Evolutionary conservation across 495 filamentous ascomycete species (phyloP).

Genomic region (Lasiosphaeriaceae sp.): DNA sequence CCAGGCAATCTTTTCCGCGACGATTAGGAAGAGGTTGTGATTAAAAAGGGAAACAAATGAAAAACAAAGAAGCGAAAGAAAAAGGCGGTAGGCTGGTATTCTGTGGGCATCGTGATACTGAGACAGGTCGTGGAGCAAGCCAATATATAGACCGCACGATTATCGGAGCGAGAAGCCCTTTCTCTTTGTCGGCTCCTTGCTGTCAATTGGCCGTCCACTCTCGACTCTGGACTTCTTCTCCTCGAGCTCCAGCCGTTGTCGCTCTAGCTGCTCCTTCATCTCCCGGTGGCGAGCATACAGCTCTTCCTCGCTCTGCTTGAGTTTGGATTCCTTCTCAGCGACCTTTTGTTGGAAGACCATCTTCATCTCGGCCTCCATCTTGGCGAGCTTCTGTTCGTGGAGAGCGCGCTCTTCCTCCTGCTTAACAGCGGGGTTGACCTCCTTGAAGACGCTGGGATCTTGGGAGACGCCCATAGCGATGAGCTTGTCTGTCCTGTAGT

Average conservation of each 20-base stretch:
- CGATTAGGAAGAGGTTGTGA: constrained; percentile 44
- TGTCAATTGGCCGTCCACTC: constrained; percentile 89
- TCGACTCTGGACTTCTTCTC: constrained; percentile 95
- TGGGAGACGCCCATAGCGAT: constrained; percentile 96
- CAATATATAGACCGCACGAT: constrained; percentile 24
- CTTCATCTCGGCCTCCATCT: constrained; percentile 99
- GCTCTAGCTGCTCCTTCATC: constrained; percentile 99
- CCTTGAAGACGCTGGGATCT: constrained; percentile 98
- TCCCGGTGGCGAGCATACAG: constrained; percentile 94
- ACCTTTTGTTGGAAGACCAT: constrained; percentile 99
- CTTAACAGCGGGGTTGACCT: constrained; percentile 99
- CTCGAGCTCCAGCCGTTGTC: constrained; percentile 88
- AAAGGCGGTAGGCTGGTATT: constrained; percentile 46
- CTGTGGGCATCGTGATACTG: constrained; percentile 45
- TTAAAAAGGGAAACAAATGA: constrained; percentile 47
- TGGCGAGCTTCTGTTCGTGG: constrained; percentile 98
- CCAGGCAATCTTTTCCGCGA: constrained; percentile 27
- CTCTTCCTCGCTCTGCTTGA: constrained; percentile 98
- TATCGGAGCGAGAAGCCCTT: constrained; percentile 99
- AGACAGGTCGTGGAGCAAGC: constrained; percentile 41
- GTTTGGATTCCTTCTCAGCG: constrained; percentile 97
- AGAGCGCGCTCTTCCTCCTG: constrained; percentile 97
- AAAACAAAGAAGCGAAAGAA: constrained; percentile 37
- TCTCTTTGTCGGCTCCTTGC: constrained; percentile 72
- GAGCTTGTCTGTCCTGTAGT: constrained; percentile 99